Conservation (phyloP, 768 basidiomycete genomes). For the Mycena galericulata region DNA sequence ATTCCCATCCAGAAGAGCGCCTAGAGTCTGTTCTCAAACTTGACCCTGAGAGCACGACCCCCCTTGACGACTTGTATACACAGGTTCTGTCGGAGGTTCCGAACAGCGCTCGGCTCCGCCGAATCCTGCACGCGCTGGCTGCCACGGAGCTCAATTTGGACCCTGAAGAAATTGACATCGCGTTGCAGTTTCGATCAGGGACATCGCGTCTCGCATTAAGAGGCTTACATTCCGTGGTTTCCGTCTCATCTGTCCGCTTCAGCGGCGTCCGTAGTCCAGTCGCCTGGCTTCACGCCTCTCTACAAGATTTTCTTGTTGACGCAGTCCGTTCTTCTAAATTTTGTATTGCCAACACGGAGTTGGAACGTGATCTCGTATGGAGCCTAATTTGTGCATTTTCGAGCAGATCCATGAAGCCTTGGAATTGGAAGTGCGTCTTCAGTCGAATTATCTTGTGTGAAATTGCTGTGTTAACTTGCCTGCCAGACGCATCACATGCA, state of each 20-base stretch:
- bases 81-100: slow-evolving; percentile 3
- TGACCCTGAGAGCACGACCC: slow-evolving; percentile 11
- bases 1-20: slow-evolving; percentile 15
- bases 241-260: neutral
- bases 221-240: slow-evolving; percentile 7
- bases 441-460: neutral
- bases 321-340: neutral
- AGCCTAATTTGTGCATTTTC: neutral
- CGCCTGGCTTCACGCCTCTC: neutral
- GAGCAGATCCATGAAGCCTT: neutral
- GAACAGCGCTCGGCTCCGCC: neutral
- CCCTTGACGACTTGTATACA: slow-evolving; percentile 19
- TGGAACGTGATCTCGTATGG: neutral
- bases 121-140: slow-evolving; percentile 3
- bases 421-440: neutral
- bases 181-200: neutral
- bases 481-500: neutral
- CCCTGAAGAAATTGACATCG: slow-evolving; percentile 19
- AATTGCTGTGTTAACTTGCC: neutral
- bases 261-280: neutral
- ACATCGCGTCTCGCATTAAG: slow-evolving; percentile 11
- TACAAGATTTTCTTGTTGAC: slow-evolving; percentile 10
- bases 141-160: neutral
- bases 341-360: neutral
- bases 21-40: slow-evolving; percentile 10